Conservation (phyloP, 805 yeast species). For the Ogataea degrootiae region DNA sequence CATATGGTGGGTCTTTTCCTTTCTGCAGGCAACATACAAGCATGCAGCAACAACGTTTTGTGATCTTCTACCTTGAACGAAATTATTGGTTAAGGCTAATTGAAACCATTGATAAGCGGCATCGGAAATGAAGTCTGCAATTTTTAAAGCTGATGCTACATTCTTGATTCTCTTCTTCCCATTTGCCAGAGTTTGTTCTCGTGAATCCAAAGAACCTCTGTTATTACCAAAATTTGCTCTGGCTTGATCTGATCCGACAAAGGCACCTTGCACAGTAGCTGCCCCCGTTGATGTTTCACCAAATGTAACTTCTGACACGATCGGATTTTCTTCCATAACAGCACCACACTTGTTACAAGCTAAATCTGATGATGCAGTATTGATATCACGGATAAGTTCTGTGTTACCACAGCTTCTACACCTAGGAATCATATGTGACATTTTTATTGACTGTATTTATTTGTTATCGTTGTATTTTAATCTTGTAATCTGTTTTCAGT, state of each 20-base stretch:
- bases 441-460: neutral
- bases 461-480: neutral
- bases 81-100: constrained; percentile 78
- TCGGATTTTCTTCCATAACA: constrained; percentile 87
- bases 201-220: constrained; percentile 72
- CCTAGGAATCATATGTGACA: constrained; percentile 14
- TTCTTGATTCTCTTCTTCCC: constrained; percentile 76
- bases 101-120: constrained; percentile 88
- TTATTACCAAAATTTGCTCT: constrained; percentile 68
- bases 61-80: constrained; percentile 95
- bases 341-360: constrained; percentile 82
- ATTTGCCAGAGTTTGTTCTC: constrained; percentile 84
- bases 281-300: constrained; percentile 93
- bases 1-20: constrained; percentile 89
- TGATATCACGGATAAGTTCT: constrained; percentile 46
- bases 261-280: constrained; percentile 92
- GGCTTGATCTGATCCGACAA: constrained; percentile 82
- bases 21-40: constrained; percentile 89
- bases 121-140: constrained; percentile 81
- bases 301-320: constrained; percentile 92
- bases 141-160: constrained; percentile 71
- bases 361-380: constrained; percentile 65
- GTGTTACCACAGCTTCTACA: constrained; percentile 47
- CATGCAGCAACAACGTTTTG: constrained; percentile 96
- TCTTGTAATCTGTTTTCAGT: no score